Conservation (phyloP, 345 rosid genomes). For the Gossypium sturtianum region DNA sequence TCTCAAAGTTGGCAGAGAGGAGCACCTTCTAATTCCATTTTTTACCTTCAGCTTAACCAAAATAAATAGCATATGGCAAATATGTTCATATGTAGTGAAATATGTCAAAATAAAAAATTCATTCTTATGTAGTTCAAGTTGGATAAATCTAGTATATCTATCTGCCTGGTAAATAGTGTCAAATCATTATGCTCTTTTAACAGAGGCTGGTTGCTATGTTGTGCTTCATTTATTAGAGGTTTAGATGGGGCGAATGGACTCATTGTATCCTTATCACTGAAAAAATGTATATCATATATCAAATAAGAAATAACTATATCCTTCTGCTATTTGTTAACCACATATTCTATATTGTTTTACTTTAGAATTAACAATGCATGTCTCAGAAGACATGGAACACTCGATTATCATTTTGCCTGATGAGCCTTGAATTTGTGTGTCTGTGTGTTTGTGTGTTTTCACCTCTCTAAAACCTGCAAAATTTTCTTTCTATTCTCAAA, state of each 20-base stretch:
- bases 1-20: not conserved
- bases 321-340: not conserved
- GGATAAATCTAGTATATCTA: not conserved
- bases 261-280: not conserved
- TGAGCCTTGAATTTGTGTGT: not conserved
- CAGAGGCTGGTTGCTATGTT: not conserved
- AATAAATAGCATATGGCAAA: not conserved
- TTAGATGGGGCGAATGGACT: not conserved
- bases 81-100: not conserved
- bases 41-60: not conserved
- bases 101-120: not conserved
- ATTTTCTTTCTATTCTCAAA: not conserved
- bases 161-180: not conserved
- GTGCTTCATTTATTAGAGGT: not conserved
- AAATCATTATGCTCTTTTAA: not conserved
- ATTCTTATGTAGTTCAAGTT: not conserved
- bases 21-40: not conserved
- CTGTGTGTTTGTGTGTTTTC: not conserved
- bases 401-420: not conserved
- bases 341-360: not conserved
- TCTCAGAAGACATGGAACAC: not conserved
- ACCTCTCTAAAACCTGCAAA: not conserved
- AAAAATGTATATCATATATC: not conserved
- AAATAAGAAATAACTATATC: not conserved
- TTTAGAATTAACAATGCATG: not conserved